Conservation (phyloP, 257 asterid species). For the Gentiana dahurica region DNA sequence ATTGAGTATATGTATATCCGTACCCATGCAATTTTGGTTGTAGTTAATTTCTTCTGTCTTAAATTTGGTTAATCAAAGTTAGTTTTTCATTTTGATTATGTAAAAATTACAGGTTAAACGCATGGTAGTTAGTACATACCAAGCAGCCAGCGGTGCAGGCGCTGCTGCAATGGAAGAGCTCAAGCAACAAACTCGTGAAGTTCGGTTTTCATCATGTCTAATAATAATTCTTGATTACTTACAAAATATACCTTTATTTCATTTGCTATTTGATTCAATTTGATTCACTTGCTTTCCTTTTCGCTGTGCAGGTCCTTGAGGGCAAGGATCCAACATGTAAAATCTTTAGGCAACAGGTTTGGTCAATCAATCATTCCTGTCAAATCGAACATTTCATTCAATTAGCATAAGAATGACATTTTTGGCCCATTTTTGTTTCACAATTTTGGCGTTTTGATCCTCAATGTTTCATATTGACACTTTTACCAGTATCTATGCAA, state of each 20-base stretch:
- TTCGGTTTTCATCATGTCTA: constrained; percentile 9
- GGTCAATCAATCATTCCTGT: constrained; percentile 6
- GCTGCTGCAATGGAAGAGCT: constrained; percentile 99
- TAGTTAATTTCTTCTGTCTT: too few species aligned
- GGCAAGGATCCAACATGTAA: constrained; percentile 87
- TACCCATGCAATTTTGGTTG: too few species aligned
- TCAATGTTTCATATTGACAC: too few species aligned
- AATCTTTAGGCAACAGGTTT: constrained; percentile 71
- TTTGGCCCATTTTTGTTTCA: too few species aligned
- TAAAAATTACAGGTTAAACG: constrained; percentile 26
- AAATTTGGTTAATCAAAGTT: too few species aligned
- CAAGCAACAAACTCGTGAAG: constrained; percentile 89
- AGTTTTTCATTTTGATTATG: not conserved
- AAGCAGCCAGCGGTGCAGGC: constrained; percentile 70
- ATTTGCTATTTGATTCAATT: not conserved
- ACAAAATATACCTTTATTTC: not conserved
- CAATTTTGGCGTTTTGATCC: too few species aligned
- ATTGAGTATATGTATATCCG: too few species aligned
- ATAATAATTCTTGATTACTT: constrained; percentile 1
- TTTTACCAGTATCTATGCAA: too few species aligned
- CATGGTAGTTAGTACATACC: constrained; percentile 49
- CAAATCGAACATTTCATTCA: too few species aligned
- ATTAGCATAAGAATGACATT: too few species aligned
- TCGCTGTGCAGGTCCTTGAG: constrained; percentile 42
- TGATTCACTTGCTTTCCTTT: constrained; percentile 1